Evolutionary conservation across 352 stramenopile genomes (phyloP), one percentile per base, ranked within the genome.

Genomic region (Globisporangium viniferum): DNA sequence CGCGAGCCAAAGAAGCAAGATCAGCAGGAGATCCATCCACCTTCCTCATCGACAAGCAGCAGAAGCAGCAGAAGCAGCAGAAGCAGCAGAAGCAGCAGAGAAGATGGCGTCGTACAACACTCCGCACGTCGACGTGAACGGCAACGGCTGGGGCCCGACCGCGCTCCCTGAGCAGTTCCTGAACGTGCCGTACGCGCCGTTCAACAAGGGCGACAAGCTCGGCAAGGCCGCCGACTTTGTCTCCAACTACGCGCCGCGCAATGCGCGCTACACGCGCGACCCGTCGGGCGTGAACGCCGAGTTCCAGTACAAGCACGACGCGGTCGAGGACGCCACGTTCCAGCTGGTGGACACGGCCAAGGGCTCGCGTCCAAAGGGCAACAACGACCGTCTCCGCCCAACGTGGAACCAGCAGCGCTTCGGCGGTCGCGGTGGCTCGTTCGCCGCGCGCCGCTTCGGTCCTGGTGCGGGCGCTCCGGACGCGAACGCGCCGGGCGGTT

Each of bases 171-270:
- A 95, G 77, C 87, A 96, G 76, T 98, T 98, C 83, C 76, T 92
- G 27, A 88, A 96, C 69, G 80, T 99, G 33, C 97, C 97, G 8
- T 99, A 98, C 73, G 90, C 93, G 48, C 94, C 95, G 3, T 99
- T 99, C 76, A 97, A 97, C 68, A 97, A 98, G 71, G 93, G 87
- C 44, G 96, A 99, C 84, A 96, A 97, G 71, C 79, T 98, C 10
- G 95, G 95, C 29, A 94, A 97, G 54, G 93, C 85, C 15, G 96
- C 97, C 48, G 97, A 99, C 82, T 99, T 98, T 66, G 83, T 91
- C 33, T 91, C 81, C 36, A 93, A 84, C 69, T 93, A 92, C 55
- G 84, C 76, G 66, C 77, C 77, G 15, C 81, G 84, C 59, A 79
- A 77, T 59, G 72, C 67, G 29, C 81, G 75, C 39, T 89, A 86